Evolutionary conservation across 805 yeast genomes (phyloP).

Genomic region (Candida nemodendra): DNA sequence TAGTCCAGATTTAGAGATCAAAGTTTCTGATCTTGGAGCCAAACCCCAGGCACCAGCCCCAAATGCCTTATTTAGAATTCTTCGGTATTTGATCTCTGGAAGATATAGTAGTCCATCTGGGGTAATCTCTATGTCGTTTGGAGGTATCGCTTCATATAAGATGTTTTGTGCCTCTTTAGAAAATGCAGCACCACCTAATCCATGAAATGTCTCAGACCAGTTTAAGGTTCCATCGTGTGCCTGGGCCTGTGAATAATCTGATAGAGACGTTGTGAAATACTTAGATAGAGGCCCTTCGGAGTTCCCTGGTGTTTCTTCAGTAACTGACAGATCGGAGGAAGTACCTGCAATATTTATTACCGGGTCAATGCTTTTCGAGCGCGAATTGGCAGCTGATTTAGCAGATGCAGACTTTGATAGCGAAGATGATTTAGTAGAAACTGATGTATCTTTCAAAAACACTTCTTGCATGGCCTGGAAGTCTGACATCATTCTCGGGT

Average conservation of each 20-base stretch:
- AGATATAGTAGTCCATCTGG: constrained; percentile 91
- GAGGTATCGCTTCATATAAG: constrained; percentile 60
- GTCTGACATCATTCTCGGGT: constrained; percentile 2
- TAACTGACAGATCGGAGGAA: constrained; percentile 1
- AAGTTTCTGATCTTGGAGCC: constrained; percentile 87
- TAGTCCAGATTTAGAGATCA: constrained; percentile 52
- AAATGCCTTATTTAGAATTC: constrained; percentile 84
- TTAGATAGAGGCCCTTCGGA: constrained; percentile 16
- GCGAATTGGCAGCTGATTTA: neutral
- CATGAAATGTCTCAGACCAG: constrained; percentile 88
- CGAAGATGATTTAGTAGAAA: neutral
- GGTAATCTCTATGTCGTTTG: constrained; percentile 83
- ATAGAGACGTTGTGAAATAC: constrained; percentile 21
- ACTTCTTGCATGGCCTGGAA: constrained; percentile 10
- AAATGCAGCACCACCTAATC: constrained; percentile 81
- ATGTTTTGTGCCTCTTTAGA: constrained; percentile 54
- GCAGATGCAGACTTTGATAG: neutral
- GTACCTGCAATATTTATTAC: constrained; percentile 22
- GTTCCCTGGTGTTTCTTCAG: constrained; percentile 3
- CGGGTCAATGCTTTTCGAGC: constrained; percentile 18
- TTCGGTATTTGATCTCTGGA: constrained; percentile 93
- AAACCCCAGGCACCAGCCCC: constrained; percentile 99
- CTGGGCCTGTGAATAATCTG: constrained; percentile 23
- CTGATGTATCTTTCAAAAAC: neutral
- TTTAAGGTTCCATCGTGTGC: constrained; percentile 39